Evolutionary conservation across 139 green algal genomes (phyloP), one percentile per base, ranked within the genome.

Genomic region (Coccomyxa sp.): DNA sequence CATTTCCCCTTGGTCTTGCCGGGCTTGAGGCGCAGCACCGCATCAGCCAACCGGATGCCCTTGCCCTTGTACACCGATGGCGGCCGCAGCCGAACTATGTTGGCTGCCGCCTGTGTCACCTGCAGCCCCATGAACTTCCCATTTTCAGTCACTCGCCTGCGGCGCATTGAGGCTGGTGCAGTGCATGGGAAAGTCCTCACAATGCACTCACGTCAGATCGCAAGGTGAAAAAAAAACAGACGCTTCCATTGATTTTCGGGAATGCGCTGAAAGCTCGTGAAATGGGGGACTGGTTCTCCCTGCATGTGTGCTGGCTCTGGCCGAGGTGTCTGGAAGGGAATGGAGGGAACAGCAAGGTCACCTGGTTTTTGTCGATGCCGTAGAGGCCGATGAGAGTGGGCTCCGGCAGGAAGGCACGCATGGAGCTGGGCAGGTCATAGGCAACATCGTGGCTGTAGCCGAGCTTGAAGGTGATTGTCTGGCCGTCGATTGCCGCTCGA

Each of bases 41-140:
- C 25, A 28, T 63, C 80, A 28, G 38, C 67, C 31, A 79, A 11
- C 58, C 80, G 67, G 18, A 83, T 77, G 66, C 80, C 80, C 66
- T 79, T 83, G 31, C 80, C 80, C 80, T 83, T 83, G 80, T 83
- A 83, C 28, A 79, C 66, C 30, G 80, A 83, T 18, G 80, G 80
- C 31, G 80, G 80, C 51, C 80, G n/a, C 18, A 83, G 31, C 59
- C 23, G 18, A 13, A 45, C 30, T 31, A 83, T 79, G 31, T 79
- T 79, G 31, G 80, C 80, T 13, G 80, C 80, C 11, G 80, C 80
- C 32, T 83, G 80, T 23, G 80, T 83, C 67, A 83, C 79, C 79
- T 83, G 79, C 76, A 80, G 38, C 38, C 38, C 38, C 38, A 51
- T 51, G 38, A 3, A 51, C 38, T 51, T 51, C 7, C 38, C 7